A percentile compares a stretch with the other conserved stretches of the same genome.
phyloP scores from a whole-genome alignment of 1,284 basidiomycete genomes.

The Dichomitus squalens region DNA sequence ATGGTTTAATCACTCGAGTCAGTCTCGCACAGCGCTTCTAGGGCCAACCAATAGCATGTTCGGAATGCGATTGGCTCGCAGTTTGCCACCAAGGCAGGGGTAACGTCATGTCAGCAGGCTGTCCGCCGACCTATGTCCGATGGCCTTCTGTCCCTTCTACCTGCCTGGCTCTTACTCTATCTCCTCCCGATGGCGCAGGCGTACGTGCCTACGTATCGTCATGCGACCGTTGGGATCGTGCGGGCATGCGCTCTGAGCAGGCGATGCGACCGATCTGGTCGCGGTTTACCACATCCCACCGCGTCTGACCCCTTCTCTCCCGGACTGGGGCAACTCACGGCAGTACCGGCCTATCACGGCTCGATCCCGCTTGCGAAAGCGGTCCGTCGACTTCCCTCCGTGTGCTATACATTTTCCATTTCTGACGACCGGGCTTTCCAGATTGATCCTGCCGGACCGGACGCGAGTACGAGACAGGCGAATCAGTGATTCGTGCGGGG shows the following conservation, averaged over 20 bases:
- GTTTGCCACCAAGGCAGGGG: neutral
- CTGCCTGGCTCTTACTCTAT: neutral
- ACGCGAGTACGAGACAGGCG: slow-evolving; percentile 6
- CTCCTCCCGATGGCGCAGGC: neutral
- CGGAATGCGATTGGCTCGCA: too few relatives aligned
- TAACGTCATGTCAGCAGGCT: neutral
- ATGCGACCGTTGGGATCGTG: neutral
- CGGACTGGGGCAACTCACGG: neutral
- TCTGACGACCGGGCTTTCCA: neutral
- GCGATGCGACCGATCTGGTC: slow-evolving; percentile 4
- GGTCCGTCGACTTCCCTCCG: neutral
- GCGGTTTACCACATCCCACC: neutral
- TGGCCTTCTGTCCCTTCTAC: neutral
- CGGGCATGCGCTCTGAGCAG: neutral
- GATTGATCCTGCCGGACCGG: slow-evolving; percentile 13
- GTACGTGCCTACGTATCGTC: neutral
- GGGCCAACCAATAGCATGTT: too few relatives aligned
- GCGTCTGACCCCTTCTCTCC: neutral
- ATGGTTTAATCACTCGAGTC: too few relatives aligned
- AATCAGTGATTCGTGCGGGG: neutral
- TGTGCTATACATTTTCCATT: neutral
- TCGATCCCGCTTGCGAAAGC: neutral
- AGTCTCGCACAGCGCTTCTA: too few relatives aligned
- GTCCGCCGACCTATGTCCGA: neutral
- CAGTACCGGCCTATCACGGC: neutral